Conservation (phyloP, 1,284 basidiomycete genomes). For the Apiotrichum siamense region DNA sequence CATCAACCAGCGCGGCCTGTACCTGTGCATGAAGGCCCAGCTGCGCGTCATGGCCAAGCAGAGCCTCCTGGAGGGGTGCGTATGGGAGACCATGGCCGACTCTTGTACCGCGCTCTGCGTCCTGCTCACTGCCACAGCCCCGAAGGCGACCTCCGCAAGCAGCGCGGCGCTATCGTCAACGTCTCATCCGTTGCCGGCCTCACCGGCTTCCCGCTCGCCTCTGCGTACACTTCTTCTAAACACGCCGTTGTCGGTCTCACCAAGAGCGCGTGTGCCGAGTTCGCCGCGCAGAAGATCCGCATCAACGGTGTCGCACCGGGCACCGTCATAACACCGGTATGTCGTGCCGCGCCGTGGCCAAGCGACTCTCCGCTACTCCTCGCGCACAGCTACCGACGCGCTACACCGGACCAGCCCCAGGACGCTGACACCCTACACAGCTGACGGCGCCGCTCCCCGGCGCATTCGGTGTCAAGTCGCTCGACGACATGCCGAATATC, state of each 20-base stretch:
- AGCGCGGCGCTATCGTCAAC: conserved; percentile 19
- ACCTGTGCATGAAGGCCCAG: conserved; percentile 13
- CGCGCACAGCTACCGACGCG: too few relatives aligned
- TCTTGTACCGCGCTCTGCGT: neutral
- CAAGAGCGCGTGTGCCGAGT: conserved; percentile 10
- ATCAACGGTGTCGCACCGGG: conserved; percentile 15
- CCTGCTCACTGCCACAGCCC: neutral
- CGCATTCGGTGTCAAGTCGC: neutral
- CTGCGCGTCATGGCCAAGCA: conserved; percentile 14
- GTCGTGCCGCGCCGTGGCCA: too few relatives aligned
- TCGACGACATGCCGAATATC: neutral
- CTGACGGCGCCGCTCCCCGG: neutral
- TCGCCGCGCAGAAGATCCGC: conserved; percentile 8
- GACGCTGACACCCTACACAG: neutral
- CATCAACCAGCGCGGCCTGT: conserved; percentile 9
- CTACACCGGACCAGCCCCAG: too few relatives aligned
- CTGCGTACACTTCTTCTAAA: conserved; percentile 12
- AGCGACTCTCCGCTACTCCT: too few relatives aligned
- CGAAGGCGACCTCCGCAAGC: neutral
- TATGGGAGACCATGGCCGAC: neutral
- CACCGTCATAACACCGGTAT: conserved; percentile 3
- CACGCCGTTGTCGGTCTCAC: conserved; percentile 15
- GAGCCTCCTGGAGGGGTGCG: neutral
- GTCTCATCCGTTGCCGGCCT: conserved; percentile 6
- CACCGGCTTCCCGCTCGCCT: neutral